A percentile compares a stretch with the other conserved stretches of the same genome.
Conservation (phyloP, 1,284 basidiomycete genomes). For the Apiotrichum sp. region DNA sequence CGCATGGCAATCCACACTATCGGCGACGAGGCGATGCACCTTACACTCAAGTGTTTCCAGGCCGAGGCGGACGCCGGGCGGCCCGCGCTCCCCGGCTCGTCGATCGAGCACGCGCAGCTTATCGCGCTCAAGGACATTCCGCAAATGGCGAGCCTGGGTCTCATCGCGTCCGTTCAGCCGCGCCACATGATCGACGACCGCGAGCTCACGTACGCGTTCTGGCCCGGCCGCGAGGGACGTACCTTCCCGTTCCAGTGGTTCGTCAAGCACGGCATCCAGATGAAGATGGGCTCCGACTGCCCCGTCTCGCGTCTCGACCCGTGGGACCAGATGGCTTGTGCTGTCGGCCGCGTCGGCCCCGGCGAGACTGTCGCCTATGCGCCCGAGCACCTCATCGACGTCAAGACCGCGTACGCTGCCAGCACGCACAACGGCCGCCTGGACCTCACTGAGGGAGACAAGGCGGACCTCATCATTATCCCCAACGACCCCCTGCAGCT, state of each 20-base stretch:
- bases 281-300: constrained; percentile 34
- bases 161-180: constrained; percentile 38
- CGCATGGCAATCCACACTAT: constrained; percentile 36
- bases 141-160: constrained; percentile 22
- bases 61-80: constrained; percentile 5
- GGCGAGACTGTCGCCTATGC: constrained; percentile 8
- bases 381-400: constrained; percentile 11
- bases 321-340: constrained; percentile 36
- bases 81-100: constrained; percentile 23
- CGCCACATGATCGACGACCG: constrained; percentile 36
- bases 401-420: constrained; percentile 15
- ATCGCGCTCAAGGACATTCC: constrained; percentile 26
- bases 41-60: constrained; percentile 22
- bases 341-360: constrained; percentile 13
- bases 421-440: constrained; percentile 3
- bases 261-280: constrained; percentile 23
- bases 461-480: constrained; percentile 31
- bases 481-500: constrained; percentile 24
- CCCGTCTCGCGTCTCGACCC: constrained; percentile 34
- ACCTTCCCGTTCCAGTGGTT: constrained; percentile 31
- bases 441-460: constrained; percentile 7
- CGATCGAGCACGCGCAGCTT: constrained; percentile 40
- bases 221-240: constrained; percentile 28
- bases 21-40: constrained; percentile 33
- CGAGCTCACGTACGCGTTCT: constrained; percentile 28